A percentile compares a stretch with the other conserved stretches of the same genome.
Conservation (phyloP, 305 asterid genomes). For the Fraxinus platypoda region DNA sequence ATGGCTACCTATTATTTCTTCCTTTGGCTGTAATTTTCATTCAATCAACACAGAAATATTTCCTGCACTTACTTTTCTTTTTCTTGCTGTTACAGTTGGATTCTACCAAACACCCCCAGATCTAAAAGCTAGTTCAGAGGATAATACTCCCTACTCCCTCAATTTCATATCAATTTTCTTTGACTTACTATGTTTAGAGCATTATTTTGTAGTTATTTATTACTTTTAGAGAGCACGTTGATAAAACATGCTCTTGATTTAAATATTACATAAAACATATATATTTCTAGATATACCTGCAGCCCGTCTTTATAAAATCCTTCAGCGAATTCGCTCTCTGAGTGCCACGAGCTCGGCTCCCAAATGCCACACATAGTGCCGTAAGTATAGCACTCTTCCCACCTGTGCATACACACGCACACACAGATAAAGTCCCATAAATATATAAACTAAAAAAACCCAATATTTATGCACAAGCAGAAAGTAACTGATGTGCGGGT, state of each 20-base stretch:
- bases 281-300: constrained; percentile 51
- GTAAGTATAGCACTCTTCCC: constrained; percentile 94
- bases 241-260: neutral
- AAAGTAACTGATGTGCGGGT: neutral
- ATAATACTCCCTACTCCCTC: neutral
- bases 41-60: too few species aligned
- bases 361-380: constrained; percentile 86
- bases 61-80: too few species aligned
- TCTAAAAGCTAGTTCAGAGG: neutral
- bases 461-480: neutral
- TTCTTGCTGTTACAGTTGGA: too few species aligned
- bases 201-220: neutral
- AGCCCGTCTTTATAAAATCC: constrained; percentile 87
- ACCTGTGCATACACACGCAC: constrained; percentile 39
- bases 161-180: neutral
- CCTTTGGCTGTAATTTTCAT: too few species aligned
- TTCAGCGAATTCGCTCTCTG: constrained; percentile 76
- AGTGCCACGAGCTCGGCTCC: constrained; percentile 90
- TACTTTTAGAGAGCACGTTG: neutral
- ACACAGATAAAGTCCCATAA: neutral
- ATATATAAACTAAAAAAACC: neutral
- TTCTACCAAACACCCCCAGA: neutral
- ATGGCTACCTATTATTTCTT: too few species aligned
- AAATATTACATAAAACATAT: neutral
- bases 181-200: neutral